A percentile compares a stretch with the other conserved stretches of the same genome.
These are phyloP conservation scores for Patellifolia procumbens DNA, from an alignment of 179 eudicot species.

Conservation along the genomic window DNA sequence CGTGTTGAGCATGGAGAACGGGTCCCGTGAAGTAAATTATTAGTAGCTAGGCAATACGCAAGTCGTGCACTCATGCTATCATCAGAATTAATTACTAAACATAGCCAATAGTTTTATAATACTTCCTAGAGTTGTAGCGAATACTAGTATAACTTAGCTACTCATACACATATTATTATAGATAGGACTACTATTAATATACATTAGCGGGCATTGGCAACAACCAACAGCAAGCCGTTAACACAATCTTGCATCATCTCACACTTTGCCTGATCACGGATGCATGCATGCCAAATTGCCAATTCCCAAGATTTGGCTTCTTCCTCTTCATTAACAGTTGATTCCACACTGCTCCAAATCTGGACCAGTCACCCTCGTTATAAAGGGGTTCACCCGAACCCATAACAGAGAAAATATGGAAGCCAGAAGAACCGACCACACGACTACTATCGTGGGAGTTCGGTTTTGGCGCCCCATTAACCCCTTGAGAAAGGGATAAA, in stretches of 20 bases:
- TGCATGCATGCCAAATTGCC: constrained; percentile 30
- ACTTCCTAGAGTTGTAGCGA: too few species aligned
- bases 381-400: constrained; percentile 73
- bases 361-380: constrained; percentile 65
- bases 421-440: constrained; percentile 75
- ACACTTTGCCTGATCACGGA: constrained; percentile 18
- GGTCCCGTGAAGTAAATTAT: too few species aligned
- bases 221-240: background rate
- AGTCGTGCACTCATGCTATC: too few species aligned
- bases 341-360: constrained; percentile 64
- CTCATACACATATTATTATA: too few species aligned
- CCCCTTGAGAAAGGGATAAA: constrained; percentile 82
- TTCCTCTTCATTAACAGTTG: constrained; percentile 41
- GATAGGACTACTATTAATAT: constrained; percentile 47
- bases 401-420: constrained; percentile 73
- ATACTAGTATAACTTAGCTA: too few species aligned
- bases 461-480: constrained; percentile 80
- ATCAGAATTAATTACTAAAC: too few species aligned
- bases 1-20: too few species aligned
- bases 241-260: background rate
- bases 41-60: too few species aligned
- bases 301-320: background rate
- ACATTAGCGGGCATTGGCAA: background rate
- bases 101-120: too few species aligned
- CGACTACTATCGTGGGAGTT: constrained; percentile 72